Evolutionary conservation across 352 stramenopile genomes (phyloP), one percentile per base, ranked within the genome.

Genomic region (Globisporangium nunn): DNA sequence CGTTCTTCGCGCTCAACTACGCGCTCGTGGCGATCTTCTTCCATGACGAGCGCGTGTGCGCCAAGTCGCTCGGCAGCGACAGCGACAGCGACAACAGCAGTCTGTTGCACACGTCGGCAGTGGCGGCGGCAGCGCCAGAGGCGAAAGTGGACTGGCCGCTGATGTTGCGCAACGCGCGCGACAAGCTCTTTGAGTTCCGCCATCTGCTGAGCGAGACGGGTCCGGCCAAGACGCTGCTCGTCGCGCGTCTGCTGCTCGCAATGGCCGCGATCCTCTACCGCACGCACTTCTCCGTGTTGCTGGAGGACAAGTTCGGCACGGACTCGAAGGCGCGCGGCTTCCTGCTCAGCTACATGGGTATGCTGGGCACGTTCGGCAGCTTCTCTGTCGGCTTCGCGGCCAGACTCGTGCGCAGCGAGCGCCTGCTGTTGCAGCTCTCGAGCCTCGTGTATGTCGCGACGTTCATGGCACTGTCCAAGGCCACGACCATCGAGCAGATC

Each of bases 301-400:
- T 93, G 2, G 80, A 93, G 67, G 82, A 89, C 58, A 93, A 93
- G 62, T 91, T 88, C 35, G 69, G 66, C 15, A 76, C 81, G 59
- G 77, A 87, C 58, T 73, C 82, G 18, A 78, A 73, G 40, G 62
- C 70, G 23, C 63, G 82, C 23, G 82, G 82, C 15, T 91, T 88
- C 46, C 50, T 93, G 55, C 67, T 93, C 37, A 91, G 82, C 59
- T 93, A 93, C 70, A 91, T 90, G 76, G 82, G 82, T 3, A 37
- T 88, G 41, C 67, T 93, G 11, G 80, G 78, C 3, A 81, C 83
- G 17, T 57, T 81, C 30, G 77, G 79, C 15, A 90, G 82, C 56
- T 73, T 80, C 30, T 74, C 75, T 1, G 82, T 93, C 33, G 82
- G 79, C 6, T 63, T 78, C 33, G 62, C 78, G 7, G 75, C 75